Conservation (phyloP, 495 filamentous ascomycete genomes). For the Jackrogersella minutella region DNA sequence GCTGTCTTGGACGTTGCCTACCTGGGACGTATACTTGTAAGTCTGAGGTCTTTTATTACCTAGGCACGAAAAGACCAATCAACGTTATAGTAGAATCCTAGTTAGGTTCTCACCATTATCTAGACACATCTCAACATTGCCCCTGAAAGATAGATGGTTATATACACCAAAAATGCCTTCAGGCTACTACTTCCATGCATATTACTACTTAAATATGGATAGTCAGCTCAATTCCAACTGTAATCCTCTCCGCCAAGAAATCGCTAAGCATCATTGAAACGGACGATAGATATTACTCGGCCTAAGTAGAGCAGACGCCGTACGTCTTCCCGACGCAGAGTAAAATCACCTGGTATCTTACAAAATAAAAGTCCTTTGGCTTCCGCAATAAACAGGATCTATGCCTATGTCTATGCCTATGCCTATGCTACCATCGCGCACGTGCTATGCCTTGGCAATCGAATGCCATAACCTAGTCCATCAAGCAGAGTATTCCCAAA, state of each 20-base stretch:
- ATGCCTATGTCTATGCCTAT: background rate
- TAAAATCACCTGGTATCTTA: slow-evolving; percentile 5
- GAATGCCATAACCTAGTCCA: background rate
- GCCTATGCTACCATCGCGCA: background rate
- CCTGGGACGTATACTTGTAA: too few species aligned
- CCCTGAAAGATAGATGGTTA: too few species aligned
- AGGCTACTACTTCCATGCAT: too few species aligned
- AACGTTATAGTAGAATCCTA: background rate
- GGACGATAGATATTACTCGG: background rate
- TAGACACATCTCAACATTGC: background rate
- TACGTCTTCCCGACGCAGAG: background rate
- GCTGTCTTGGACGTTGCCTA: background rate
- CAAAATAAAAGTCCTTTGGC: background rate
- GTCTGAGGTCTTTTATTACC: too few species aligned
- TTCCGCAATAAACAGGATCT: background rate
- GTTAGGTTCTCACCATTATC: background rate
- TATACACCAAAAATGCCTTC: too few species aligned
- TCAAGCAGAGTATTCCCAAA: background rate
- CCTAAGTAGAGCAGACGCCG: background rate
- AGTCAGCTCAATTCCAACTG: too few species aligned
- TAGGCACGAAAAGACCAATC: background rate
- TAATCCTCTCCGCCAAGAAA: too few species aligned
- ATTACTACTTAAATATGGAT: too few species aligned
- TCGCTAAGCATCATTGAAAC: too few species aligned
- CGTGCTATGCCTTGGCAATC: slow-evolving; percentile 1